phyloP scores from a whole-genome alignment of 805 yeast genomes.

The Kazachstania africana region DNA sequence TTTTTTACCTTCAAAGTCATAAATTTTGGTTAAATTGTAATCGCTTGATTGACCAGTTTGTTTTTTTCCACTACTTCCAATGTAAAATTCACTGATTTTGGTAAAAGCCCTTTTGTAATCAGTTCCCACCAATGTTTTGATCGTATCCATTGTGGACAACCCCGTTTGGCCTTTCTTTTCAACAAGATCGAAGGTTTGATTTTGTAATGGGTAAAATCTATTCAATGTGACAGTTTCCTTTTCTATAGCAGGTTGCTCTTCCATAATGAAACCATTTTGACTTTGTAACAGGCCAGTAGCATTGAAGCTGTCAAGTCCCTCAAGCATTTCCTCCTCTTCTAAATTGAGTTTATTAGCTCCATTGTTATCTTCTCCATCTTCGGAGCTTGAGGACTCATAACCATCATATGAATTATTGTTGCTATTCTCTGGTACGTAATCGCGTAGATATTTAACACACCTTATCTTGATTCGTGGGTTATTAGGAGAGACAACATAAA shows the following conservation, averaged over 20 bases:
- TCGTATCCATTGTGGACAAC: slow-evolving; percentile 45
- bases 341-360: slow-evolving; percentile 1
- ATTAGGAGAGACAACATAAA: slow-evolving; percentile 38
- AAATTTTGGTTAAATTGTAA: slow-evolving; percentile 42
- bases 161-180: slow-evolving; percentile 36
- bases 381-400: slow-evolving; percentile 16
- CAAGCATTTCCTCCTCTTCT: slow-evolving; percentile 19
- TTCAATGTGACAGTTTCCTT: slow-evolving; percentile 27
- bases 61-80: slow-evolving; percentile 30
- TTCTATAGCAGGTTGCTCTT: slow-evolving; percentile 4
- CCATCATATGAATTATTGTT: slow-evolving; percentile 17
- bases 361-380: slow-evolving; percentile 20
- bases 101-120: slow-evolving; percentile 40
- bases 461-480: slow-evolving; percentile 37
- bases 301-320: slow-evolving; percentile 16
- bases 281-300: slow-evolving; percentile 20
- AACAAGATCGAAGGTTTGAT: slow-evolving; percentile 47
- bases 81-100: slow-evolving; percentile 38
- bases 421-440: slow-evolving; percentile 24
- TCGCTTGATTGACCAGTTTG: slow-evolving; percentile 18
- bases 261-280: slow-evolving; percentile 17
- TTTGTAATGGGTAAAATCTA: slow-evolving; percentile 48
- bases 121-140: slow-evolving; percentile 40
- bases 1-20: slow-evolving; percentile 62
- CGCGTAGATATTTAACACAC: slow-evolving; percentile 34